Evolutionary conservation across 495 filamentous ascomycete genomes (phyloP).

Genomic region (Pseudoneurospora amorphoporcata): DNA sequence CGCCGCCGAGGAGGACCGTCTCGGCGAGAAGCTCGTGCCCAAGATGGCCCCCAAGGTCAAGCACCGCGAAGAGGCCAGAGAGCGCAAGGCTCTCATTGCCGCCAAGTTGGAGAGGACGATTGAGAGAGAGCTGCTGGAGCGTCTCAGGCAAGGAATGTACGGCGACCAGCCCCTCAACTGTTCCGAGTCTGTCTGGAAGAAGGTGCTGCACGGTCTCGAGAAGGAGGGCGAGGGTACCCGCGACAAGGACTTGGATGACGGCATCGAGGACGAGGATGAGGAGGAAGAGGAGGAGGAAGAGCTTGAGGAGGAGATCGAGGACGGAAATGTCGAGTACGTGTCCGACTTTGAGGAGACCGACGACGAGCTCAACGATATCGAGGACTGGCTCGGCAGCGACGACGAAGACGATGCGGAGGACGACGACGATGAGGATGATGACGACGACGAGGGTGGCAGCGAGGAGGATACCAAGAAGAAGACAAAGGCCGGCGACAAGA

Average conservation of each 20-base stretch:
- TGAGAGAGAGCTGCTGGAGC: slow-evolving; percentile 89
- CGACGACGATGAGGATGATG: slow-evolving; percentile 42
- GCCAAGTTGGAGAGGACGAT: slow-evolving; percentile 94
- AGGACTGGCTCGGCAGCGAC: slow-evolving; percentile 42
- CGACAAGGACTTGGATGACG: slow-evolving; percentile 80
- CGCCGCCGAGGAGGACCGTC: slow-evolving; percentile 74
- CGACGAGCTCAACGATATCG: slow-evolving; percentile 40
- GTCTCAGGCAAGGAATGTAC: slow-evolving; percentile 85
- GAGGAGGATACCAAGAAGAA: slow-evolving; percentile 42
- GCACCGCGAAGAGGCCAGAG: slow-evolving; percentile 77
- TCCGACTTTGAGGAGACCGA: slow-evolving; percentile 46
- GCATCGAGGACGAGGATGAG: slow-evolving; percentile 72
- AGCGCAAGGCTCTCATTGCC: slow-evolving; percentile 86
- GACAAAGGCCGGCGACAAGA: slow-evolving; percentile 47
- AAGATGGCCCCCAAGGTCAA: slow-evolving; percentile 88
- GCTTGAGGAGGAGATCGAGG: slow-evolving; percentile 58
- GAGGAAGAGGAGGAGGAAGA: slow-evolving; percentile 56
- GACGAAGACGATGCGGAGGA: slow-evolving; percentile 37
- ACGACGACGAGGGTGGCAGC: slow-evolving; percentile 35
- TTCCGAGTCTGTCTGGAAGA: slow-evolving; percentile 92
- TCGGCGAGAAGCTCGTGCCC: slow-evolving; percentile 86
- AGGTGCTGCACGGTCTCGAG: slow-evolving; percentile 85
- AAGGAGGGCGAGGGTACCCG: slow-evolving; percentile 69
- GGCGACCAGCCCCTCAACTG: slow-evolving; percentile 91
- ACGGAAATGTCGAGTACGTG: slow-evolving; percentile 80